These are phyloP conservation scores for Populus euphratica DNA, from an alignment of 345 rosid species.

Conservation along the genomic window DNA sequence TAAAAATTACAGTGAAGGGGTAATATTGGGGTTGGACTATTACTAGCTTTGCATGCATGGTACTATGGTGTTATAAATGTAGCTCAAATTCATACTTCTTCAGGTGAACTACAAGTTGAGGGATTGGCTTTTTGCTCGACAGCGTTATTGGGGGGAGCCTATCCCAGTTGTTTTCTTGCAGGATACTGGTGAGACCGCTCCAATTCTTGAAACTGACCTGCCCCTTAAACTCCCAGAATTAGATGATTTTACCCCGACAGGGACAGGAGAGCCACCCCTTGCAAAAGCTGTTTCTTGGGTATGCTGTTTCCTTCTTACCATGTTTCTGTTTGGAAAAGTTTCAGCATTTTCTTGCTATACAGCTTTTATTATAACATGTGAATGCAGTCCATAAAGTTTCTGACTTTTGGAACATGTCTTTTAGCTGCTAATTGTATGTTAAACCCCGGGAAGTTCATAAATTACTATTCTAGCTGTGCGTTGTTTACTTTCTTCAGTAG, in stretches of 20 bases:
- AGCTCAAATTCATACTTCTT: conserved; percentile 1
- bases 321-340: neutral
- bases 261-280: conserved; percentile 92
- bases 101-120: conserved; percentile 91
- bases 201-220: conserved; percentile 65
- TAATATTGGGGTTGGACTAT: neutral
- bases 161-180: conserved; percentile 76
- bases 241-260: conserved; percentile 88
- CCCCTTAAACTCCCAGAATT: conserved; percentile 86
- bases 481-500: neutral
- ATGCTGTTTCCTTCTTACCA: conserved; percentile 11
- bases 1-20: neutral
- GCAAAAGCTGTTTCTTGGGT: conserved; percentile 87
- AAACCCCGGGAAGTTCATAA: neutral
- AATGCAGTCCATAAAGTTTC: neutral
- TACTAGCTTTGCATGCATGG: neutral
- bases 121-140: conserved; percentile 98
- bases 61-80: neutral
- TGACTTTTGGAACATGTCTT: neutral
- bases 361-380: neutral
- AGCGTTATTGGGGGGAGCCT: conserved; percentile 99
- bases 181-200: conserved; percentile 60
- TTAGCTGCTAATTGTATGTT: neutral
- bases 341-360: neutral
- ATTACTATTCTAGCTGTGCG: neutral